Conservation (phyloP, 2,329 filamentous ascomycete species). For the Cadophora malorum region DNA sequence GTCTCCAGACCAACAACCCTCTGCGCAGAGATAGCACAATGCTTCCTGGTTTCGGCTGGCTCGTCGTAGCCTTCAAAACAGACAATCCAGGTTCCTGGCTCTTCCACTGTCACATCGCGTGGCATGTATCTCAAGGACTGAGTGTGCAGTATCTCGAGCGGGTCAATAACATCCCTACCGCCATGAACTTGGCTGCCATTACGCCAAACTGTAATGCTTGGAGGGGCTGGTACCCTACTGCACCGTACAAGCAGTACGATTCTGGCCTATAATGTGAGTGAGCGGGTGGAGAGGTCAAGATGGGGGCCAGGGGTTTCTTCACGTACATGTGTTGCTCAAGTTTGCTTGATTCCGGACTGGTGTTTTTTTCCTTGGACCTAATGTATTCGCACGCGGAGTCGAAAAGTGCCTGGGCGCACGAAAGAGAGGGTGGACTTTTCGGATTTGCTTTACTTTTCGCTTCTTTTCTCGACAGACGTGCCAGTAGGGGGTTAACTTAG, state of each 20-base stretch:
- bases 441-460: background rate
- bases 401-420: background rate
- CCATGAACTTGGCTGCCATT: slow-evolving; percentile 13
- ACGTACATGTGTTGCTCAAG: background rate
- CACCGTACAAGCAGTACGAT: slow-evolving; percentile 23
- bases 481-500: background rate
- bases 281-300: background rate
- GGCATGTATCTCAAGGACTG: slow-evolving; percentile 25
- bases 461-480: background rate
- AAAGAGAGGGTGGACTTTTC: background rate
- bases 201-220: slow-evolving; percentile 20
- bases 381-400: background rate
- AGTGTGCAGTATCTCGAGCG: slow-evolving; percentile 29
- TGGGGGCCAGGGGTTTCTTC: background rate
- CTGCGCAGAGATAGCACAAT: slow-evolving; percentile 57
- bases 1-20: slow-evolving; percentile 54
- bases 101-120: slow-evolving; percentile 53
- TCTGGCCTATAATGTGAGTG: slow-evolving; percentile 17
- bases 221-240: slow-evolving; percentile 21
- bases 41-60: slow-evolving; percentile 51
- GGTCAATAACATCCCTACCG: slow-evolving; percentile 12
- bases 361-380: background rate
- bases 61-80: slow-evolving; percentile 56
- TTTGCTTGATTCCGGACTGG: background rate
- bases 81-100: slow-evolving; percentile 58